Evolutionary conservation across 176 grass and related monocot genomes (phyloP), one percentile per base, ranked within the genome.

Genomic region (Echinochloa phyllopogon): DNA sequence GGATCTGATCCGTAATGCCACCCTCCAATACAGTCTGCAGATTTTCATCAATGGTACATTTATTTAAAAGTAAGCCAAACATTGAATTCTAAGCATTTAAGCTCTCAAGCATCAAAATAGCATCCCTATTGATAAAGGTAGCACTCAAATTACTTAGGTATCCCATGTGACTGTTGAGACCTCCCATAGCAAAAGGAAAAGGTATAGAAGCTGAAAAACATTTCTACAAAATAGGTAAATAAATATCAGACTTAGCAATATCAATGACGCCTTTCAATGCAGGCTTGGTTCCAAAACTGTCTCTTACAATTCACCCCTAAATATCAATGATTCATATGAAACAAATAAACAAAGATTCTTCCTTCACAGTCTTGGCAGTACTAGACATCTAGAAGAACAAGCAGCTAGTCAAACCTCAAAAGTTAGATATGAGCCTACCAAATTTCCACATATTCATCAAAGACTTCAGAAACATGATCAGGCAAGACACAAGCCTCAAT

Each of bases 1-100:
- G 94, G 84, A 96, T 94, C 82, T 99, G 97, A 91, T 99, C 97
- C 56, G 92, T 88, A 92, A 99, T 94, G 75, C 88, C 89, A 75
- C 94, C 92, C 79, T 99, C 97, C 72, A 91, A 77, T 87, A 99
- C 87, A 71, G 90, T 99, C 97, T 99, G 86, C 83, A 93, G 16
- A 80, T 78, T 84, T 82, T 82, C 3, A 72, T 60, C 18, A 84
- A 49, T 67, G 2, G 44, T 84, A 79, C 49, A 47, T 81, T 57
- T 69, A 68, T 68, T 65, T 16, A 41, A 29, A 85, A 49, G 40
- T 49, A 40, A 62, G 21, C 25, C 61, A 86, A 71, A 69, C 11
- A 2, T 38, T 21, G 36, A 74, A 65, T 18, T 55, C 24, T 65
- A 72, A 69, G 36, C 44, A 55, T 23, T 52, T 66, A 80, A 80